Percentiles rank a stretch among this genome's conserved stretches.
Evolutionary conservation across 2,329 filamentous ascomycete genomes (phyloP).

Genomic region (Daldinia sp.): DNA sequence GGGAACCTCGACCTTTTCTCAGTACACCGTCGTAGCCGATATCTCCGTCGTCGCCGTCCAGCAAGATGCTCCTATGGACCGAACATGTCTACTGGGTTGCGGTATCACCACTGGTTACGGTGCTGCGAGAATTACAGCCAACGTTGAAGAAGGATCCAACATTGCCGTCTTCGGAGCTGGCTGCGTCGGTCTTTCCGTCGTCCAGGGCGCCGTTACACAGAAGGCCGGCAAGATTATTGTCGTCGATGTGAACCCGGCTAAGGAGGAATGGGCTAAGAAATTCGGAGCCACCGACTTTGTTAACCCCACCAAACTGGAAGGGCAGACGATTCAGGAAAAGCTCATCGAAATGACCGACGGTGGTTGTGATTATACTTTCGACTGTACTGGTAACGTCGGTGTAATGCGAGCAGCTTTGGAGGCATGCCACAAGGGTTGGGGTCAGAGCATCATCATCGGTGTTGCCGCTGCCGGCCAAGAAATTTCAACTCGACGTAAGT

Average conservation of each 20-base stretch:
- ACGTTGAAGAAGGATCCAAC: constrained; percentile 87
- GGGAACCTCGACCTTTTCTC: constrained; percentile 98
- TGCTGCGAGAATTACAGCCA: constrained; percentile 91
- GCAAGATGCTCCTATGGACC: constrained; percentile 90
- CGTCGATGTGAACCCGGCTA: constrained; percentile 80
- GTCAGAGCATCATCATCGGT: constrained; percentile 96
- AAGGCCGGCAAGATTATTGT: constrained; percentile 81
- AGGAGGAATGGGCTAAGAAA: constrained; percentile 91
- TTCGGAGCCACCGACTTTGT: constrained; percentile 98
- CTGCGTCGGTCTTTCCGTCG: constrained; percentile 93
- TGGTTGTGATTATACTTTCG: constrained; percentile 98
- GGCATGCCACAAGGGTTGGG: constrained; percentile 99
- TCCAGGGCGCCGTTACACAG: constrained; percentile 90
- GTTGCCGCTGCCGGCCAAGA: constrained; percentile 96
- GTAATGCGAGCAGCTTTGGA: constrained; percentile 94
- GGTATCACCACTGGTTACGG: constrained; percentile 99
- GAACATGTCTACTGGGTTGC: constrained; percentile 93
- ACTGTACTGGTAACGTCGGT: constrained; percentile 96
- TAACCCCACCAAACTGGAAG: constrained; percentile 82
- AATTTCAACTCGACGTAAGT: constrained; percentile 90
- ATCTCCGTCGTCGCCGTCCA: constrained; percentile 97
- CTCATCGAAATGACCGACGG: constrained; percentile 98
- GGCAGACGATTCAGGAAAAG: constrained; percentile 87
- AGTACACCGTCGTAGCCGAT: constrained; percentile 98
- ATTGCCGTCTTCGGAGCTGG: constrained; percentile 94